Percentiles rank a stretch among this genome's conserved stretches.
These are phyloP conservation scores for Clavispora santaluciae DNA, from an alignment of 805 yeast species.

Conservation along the genomic window DNA sequence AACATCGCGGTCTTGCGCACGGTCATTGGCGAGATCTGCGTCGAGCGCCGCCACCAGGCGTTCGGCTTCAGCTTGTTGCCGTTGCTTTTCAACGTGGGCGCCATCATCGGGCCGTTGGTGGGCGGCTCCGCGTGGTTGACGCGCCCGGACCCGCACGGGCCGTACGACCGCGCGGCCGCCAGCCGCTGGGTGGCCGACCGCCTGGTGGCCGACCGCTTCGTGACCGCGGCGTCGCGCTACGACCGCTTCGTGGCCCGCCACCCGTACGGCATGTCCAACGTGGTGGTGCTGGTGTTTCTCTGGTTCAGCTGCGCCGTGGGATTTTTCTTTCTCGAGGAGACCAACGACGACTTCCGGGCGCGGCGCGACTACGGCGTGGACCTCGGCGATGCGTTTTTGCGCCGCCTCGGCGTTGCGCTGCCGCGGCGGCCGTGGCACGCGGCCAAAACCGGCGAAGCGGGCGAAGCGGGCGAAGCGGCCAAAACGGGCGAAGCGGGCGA, in stretches of 20 bases:
- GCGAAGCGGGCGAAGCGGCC: neutral
- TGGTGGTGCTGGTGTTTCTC: constrained; percentile 40
- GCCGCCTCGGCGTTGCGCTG: constrained; percentile 15
- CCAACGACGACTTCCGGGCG: constrained; percentile 37
- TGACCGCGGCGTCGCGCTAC: neutral
- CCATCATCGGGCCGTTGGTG: constrained; percentile 56
- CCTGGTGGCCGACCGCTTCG: neutral
- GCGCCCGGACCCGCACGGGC: constrained; percentile 28
- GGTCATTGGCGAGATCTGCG: constrained; percentile 55
- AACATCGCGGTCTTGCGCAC: constrained; percentile 64
- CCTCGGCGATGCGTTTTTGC: constrained; percentile 34
- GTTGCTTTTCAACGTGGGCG: constrained; percentile 55
- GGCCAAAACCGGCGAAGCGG: neutral
- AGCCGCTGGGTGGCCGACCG: neutral
- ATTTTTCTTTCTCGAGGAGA: constrained; percentile 49
- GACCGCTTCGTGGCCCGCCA: constrained; percentile 26
- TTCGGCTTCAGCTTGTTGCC: constrained; percentile 60
- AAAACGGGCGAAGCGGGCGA: too few species aligned
- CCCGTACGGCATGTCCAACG: constrained; percentile 52
- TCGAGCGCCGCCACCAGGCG: constrained; percentile 55
- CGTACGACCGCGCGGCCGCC: constrained; percentile 6
- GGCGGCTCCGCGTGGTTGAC: constrained; percentile 50
- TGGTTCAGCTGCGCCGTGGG: constrained; percentile 33
- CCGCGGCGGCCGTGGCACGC: constrained; percentile 20
- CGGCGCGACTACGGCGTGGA: constrained; percentile 43